A percentile compares a stretch with the other conserved stretches of the same genome.
These are phyloP conservation scores for Patellaria atrata DNA, from an alignment of 495 filamentous ascomycete genomes.

Conservation along the genomic window DNA sequence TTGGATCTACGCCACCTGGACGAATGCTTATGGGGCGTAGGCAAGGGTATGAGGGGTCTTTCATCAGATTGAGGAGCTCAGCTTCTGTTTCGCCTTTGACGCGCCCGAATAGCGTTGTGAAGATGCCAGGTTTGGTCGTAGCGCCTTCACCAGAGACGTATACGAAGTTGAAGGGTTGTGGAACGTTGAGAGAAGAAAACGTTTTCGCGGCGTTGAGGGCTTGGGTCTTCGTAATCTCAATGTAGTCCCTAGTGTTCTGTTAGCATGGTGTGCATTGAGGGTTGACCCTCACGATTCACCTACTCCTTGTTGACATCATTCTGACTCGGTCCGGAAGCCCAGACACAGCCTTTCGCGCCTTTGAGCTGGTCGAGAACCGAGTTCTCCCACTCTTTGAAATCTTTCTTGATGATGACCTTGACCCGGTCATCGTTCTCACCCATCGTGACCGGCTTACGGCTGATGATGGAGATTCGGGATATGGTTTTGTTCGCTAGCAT, in stretches of 20 bases:
- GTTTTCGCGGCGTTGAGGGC: constrained; percentile 46
- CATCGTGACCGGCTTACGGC: constrained; percentile 48
- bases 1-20: constrained; percentile 38
- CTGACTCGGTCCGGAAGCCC: constrained; percentile 52
- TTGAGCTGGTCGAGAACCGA: constrained; percentile 43
- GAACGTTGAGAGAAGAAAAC: constrained; percentile 36
- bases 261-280: neutral
- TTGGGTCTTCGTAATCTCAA: constrained; percentile 51
- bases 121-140: constrained; percentile 31
- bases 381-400: constrained; percentile 43
- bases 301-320: constrained; percentile 45
- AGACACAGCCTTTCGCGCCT: constrained; percentile 52
- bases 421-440: constrained; percentile 40
- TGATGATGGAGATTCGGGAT: constrained; percentile 51
- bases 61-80: constrained; percentile 33
- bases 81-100: constrained; percentile 52
- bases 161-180: constrained; percentile 48
- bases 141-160: constrained; percentile 51
- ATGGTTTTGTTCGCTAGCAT: constrained; percentile 45
- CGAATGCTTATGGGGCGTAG: constrained; percentile 38
- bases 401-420: constrained; percentile 50
- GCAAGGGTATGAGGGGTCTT: constrained; percentile 28
- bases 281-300: constrained; percentile 12
- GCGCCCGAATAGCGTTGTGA: constrained; percentile 41
- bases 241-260: constrained; percentile 39